phyloP scores from a whole-genome alignment of 371 early-diverging fungal genomes.

The Funneliformis caledonium region DNA sequence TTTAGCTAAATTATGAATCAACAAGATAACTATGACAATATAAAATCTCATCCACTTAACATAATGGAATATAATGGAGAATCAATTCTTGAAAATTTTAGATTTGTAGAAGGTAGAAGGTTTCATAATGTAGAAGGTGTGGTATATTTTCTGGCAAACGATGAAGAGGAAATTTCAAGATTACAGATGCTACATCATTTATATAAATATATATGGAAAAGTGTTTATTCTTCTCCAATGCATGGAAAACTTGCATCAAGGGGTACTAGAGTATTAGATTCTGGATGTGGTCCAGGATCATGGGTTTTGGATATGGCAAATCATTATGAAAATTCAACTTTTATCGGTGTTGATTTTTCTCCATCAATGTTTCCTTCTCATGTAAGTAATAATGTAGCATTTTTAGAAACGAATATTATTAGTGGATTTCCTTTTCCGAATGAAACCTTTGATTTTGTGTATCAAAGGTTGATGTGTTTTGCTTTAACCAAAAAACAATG shows the following conservation, averaged over 20 bases:
- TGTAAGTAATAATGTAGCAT: neutral
- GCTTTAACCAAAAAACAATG: constrained; percentile 5
- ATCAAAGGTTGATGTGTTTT: neutral
- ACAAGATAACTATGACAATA: no score
- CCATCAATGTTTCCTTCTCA: neutral
- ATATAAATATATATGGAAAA: neutral
- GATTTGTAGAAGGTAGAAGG: constrained; percentile 12
- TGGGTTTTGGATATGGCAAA: constrained; percentile 23
- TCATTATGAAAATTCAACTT: neutral
- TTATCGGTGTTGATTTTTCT: constrained; percentile 24
- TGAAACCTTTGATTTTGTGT: constrained; percentile 30
- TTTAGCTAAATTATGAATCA: no score
- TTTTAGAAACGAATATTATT: neutral
- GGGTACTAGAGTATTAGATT: constrained; percentile 10
- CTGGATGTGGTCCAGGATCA: constrained; percentile 27
- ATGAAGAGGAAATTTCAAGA: constrained; percentile 24
- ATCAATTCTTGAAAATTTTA: neutral
- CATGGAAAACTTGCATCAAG: neutral
- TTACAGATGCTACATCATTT: constrained; percentile 9
- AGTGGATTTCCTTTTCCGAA: constrained; percentile 22
- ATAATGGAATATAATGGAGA: no score
- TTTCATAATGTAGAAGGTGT: constrained; percentile 32
- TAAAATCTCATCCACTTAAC: no score
- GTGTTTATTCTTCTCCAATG: constrained; percentile 15
- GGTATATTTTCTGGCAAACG: constrained; percentile 25